A percentile compares a stretch with the other conserved stretches of the same genome.
phyloP scores from a whole-genome alignment of 2,329 filamentous ascomycete genomes.

The Talaromyces sp. region DNA sequence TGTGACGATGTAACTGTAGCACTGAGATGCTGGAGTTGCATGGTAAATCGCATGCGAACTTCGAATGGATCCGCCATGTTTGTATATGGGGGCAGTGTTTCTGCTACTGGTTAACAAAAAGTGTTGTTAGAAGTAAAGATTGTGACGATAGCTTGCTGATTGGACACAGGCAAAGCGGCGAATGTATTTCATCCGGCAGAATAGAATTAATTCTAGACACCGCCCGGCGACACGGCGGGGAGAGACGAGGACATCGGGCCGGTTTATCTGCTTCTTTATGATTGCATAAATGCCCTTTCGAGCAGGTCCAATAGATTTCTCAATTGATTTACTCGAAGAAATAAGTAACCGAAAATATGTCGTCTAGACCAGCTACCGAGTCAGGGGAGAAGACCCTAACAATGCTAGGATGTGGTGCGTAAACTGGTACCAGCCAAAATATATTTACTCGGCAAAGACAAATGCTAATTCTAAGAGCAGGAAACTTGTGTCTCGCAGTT shows the following conservation, averaged over 20 bases:
- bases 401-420: slow-evolving; percentile 76
- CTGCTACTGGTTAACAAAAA: not conserved
- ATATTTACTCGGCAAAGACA: not conserved
- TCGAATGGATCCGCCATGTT: slow-evolving; percentile 87
- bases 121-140: not conserved
- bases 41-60: slow-evolving; percentile 95
- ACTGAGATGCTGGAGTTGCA: slow-evolving; percentile 83
- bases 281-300: not conserved
- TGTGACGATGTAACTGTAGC: slow-evolving; percentile 84
- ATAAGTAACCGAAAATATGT: slow-evolving; percentile 7
- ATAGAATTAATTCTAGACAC: slow-evolving; percentile 16
- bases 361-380: slow-evolving; percentile 27
- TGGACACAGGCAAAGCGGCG: slow-evolving; percentile 34
- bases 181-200: slow-evolving; percentile 24
- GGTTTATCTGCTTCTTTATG: not conserved
- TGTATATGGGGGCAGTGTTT: slow-evolving; percentile 33
- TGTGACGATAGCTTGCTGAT: not conserved
- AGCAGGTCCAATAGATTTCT: too few species aligned
- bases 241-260: not conserved
- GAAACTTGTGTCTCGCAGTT: slow-evolving; percentile 82
- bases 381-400: slow-evolving; percentile 62
- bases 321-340: not conserved
- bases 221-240: slow-evolving; percentile 16
- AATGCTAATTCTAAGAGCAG: slow-evolving; percentile 40
- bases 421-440: not conserved